These are phyloP conservation scores for Rhodamnia rubescens DNA, from an alignment of 345 rosid species.

Conservation along the genomic window DNA sequence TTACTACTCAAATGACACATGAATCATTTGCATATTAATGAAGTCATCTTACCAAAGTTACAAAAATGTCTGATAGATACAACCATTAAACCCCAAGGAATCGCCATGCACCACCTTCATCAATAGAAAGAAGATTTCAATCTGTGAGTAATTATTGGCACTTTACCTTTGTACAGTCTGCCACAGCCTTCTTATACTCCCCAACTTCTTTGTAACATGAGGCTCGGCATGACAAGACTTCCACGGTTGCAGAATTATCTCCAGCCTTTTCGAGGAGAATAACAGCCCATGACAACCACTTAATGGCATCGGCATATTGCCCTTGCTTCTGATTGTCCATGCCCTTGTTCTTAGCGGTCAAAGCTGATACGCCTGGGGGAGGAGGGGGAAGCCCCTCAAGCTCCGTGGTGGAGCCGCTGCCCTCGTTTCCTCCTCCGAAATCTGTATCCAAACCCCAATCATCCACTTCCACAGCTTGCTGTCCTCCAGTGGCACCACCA, in stretches of 20 bases:
- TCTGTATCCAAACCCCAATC: constrained; percentile 82
- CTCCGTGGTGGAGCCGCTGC: constrained; percentile 57
- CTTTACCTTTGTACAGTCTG: constrained; percentile 85
- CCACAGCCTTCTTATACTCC: constrained; percentile 96
- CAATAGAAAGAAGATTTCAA: neutral
- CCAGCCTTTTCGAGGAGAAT: constrained; percentile 69
- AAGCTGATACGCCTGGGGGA: constrained; percentile 71
- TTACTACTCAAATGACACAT: neutral
- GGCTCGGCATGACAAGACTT: constrained; percentile 79
- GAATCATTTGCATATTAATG: neutral
- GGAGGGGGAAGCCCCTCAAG: constrained; percentile 98
- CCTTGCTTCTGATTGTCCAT: constrained; percentile 82
- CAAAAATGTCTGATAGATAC: neutral
- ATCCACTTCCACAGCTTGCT: constrained; percentile 38
- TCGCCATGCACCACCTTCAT: neutral
- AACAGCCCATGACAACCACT: constrained; percentile 98
- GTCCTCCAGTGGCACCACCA: constrained; percentile 26
- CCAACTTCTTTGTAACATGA: constrained; percentile 99
- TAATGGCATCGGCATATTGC: constrained; percentile 93
- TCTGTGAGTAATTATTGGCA: neutral
- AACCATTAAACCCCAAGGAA: neutral
- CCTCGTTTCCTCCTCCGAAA: constrained; percentile 50
- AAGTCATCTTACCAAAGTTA: neutral
- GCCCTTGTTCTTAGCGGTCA: constrained; percentile 79
- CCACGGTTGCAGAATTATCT: constrained; percentile 35